Evolutionary conservation across 768 basidiomycete genomes (phyloP), one percentile per base, ranked within the genome.

Genomic region (Nidularia pulvinata): DNA sequence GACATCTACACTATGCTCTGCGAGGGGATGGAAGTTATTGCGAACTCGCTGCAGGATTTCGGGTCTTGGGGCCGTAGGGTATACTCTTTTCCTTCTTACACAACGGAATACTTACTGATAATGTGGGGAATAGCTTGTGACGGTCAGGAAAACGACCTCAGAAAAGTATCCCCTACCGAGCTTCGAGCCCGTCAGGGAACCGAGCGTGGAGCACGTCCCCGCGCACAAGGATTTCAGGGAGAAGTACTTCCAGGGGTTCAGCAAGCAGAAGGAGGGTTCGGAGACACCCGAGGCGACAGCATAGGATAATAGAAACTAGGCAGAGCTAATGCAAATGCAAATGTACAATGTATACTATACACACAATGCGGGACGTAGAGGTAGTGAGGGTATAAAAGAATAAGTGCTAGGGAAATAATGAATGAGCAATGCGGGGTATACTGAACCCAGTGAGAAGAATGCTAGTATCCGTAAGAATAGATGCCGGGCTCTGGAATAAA

Each of bases 1-100:
- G 97, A 99, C 63, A 75, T 98, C 7, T 79, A 89, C 33, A 70
- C 77, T 1, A 81, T 93, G 68, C 77, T 93, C 4, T 91, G 89
- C 59, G 85, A 86, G 22, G 95, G 95, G 1, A 95, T 98, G 90
- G 85, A 85, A 59, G 70, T 98, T 16, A 77, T 95, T 43, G 88
- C 89, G 0, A 95, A 96, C 65, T 95, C 93, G 35, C 69, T 93
- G 57, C 95, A 99, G 69, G 86, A 89, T 61, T 99, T 98, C 63
- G 95, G 95, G 11, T 90, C 87, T 25, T 99, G 96, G 96, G 95
- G 93, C 1, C 77, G 96, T 59, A 71, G 96, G 65, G 95, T 94
- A 63, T 69, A 90, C 73, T 25, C 44, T 48, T 25, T 36, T 44
- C 13, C 48, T 45, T 43, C 33, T 50, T 47, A 7, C 11, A 9